These are phyloP conservation scores for Bipolaris gigantea DNA, from an alignment of 2,329 filamentous ascomycete species.

Conservation along the genomic window DNA sequence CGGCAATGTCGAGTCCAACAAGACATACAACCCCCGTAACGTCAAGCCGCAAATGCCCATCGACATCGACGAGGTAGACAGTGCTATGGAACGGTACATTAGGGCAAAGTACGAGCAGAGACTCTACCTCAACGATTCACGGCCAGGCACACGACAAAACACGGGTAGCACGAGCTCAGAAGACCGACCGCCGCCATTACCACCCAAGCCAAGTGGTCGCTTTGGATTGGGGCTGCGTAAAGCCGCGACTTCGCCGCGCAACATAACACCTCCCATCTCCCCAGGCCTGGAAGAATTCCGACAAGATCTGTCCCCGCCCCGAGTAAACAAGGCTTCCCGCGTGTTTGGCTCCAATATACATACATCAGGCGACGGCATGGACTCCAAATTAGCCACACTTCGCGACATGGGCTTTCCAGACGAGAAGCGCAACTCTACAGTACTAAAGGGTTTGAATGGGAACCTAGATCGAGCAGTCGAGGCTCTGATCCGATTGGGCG, in stretches of 20 bases:
- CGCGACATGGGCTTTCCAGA: slow-evolving; percentile 92
- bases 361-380: slow-evolving; percentile 60
- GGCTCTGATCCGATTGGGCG: slow-evolving; percentile 78
- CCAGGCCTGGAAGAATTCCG: slow-evolving; percentile 39
- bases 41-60: slow-evolving; percentile 81
- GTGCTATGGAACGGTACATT: slow-evolving; percentile 93
- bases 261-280: slow-evolving; percentile 51
- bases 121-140: slow-evolving; percentile 48
- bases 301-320: slow-evolving; percentile 42
- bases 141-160: slow-evolving; percentile 54
- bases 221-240: slow-evolving; percentile 68
- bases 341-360: slow-evolving; percentile 70
- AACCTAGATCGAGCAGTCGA: slow-evolving; percentile 87
- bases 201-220: slow-evolving; percentile 62
- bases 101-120: slow-evolving; percentile 86
- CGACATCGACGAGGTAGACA: slow-evolving; percentile 89
- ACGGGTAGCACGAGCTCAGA: slow-evolving; percentile 60
- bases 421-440: slow-evolving; percentile 74
- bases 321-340: slow-evolving; percentile 64
- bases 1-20: slow-evolving; percentile 84
- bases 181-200: slow-evolving; percentile 59
- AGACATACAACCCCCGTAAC: slow-evolving; percentile 84
- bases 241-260: slow-evolving; percentile 70
- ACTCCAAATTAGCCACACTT: slow-evolving; percentile 75
- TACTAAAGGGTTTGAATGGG: slow-evolving; percentile 80